Evolutionary conservation across 148 eudicot species (phyloP).

Genomic region (Rhododendron williamsianum): DNA sequence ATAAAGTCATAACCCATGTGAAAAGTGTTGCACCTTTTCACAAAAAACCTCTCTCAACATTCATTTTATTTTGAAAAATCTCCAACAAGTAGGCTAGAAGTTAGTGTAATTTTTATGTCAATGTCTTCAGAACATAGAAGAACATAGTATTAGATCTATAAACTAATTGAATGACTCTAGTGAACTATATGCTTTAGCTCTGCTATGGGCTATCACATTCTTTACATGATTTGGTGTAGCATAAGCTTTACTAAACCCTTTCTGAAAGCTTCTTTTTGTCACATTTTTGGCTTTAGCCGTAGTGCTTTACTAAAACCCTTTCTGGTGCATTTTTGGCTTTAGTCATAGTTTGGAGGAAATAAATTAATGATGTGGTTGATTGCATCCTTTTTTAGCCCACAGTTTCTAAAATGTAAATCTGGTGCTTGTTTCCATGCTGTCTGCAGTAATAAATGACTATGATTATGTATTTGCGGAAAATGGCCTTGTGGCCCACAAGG

Average conservation of each 20-base stretch:
- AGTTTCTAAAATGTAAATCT: background rate
- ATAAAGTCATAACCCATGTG: too few species aligned
- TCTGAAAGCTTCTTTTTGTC: background rate
- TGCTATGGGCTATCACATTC: background rate
- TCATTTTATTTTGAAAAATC: too few species aligned
- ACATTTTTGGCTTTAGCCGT: background rate
- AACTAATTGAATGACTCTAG: background rate
- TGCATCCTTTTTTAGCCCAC: background rate
- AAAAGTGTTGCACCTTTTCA: too few species aligned
- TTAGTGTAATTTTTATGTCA: background rate
- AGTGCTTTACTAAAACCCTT: background rate
- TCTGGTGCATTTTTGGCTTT: background rate
- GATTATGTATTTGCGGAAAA: conserved; percentile 91
- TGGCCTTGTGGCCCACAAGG: conserved; percentile 92
- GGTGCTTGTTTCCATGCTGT: conserved; percentile 2
- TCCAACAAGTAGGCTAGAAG: background rate
- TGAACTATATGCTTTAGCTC: background rate
- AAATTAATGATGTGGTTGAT: background rate
- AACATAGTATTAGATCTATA: background rate
- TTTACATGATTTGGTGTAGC: background rate
- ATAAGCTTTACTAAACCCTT: background rate
- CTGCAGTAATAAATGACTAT: conserved; percentile 70
- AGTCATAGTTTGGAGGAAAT: background rate
- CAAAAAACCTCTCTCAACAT: too few species aligned
- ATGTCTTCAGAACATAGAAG: background rate